Conservation (phyloP, 1,284 basidiomycete species). For the Ganoderma sinense region DNA sequence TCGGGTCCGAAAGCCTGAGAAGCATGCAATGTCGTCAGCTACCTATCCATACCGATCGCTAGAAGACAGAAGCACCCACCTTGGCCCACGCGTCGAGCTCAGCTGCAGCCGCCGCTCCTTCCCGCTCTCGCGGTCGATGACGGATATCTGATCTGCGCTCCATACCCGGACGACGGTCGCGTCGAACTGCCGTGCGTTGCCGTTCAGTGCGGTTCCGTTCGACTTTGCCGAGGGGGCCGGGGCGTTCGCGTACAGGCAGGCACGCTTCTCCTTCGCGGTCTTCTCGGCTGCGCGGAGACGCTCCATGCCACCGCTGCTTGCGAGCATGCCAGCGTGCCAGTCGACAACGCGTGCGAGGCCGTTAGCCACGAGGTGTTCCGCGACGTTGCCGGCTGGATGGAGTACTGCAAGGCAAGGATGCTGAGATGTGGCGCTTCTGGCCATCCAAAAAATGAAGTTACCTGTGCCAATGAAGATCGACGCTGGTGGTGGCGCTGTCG, state of each 20-base stretch:
- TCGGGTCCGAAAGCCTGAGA: constrained; percentile 81
- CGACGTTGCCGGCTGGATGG: constrained; percentile 95
- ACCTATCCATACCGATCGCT: not conserved
- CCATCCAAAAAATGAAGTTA: constrained; percentile 36
- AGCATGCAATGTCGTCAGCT: not conserved
- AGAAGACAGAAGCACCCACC: constrained; percentile 53
- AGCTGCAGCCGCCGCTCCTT: constrained; percentile 90
- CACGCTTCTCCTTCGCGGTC: constrained; percentile 83
- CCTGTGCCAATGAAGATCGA: constrained; percentile 92
- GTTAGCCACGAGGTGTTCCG: constrained; percentile 85
- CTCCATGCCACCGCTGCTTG: constrained; percentile 83
- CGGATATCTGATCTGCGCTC: constrained; percentile 91
- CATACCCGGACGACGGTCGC: constrained; percentile 89
- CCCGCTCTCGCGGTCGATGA: constrained; percentile 75
- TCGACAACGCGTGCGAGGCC: constrained; percentile 94
- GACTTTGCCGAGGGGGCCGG: constrained; percentile 50
- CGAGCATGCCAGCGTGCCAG: constrained; percentile 97
- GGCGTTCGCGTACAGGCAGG: constrained; percentile 79
- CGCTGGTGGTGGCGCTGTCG: constrained; percentile 68
- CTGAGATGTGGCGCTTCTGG: not conserved
- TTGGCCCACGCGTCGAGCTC: constrained; percentile 89
- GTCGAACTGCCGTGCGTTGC: constrained; percentile 72
- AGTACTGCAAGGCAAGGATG: constrained; percentile 56
- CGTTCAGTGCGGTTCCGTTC: constrained; percentile 53
- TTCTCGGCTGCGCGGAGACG: constrained; percentile 87